These are phyloP conservation scores for Apiospora koreana DNA, from an alignment of 2,329 filamentous ascomycete species.

Conservation along the genomic window DNA sequence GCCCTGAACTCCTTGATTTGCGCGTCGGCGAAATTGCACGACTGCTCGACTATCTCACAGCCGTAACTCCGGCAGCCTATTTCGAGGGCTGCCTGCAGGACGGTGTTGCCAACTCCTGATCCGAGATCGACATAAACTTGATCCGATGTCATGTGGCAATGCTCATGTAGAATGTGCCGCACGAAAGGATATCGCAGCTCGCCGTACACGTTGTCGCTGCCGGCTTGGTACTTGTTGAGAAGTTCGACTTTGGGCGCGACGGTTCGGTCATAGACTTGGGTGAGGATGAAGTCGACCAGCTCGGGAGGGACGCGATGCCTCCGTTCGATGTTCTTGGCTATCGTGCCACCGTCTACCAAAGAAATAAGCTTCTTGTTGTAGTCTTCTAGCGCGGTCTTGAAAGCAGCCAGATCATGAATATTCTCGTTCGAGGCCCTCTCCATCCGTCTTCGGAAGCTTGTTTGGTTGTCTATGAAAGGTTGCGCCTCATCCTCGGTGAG, in stretches of 20 bases:
- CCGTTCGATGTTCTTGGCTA: conserved; percentile 70
- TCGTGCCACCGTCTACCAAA: conserved; percentile 68
- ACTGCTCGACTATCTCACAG: conserved; percentile 93
- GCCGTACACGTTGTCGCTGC: conserved; percentile 92
- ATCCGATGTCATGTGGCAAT: conserved; percentile 75
- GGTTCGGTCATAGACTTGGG: conserved; percentile 87
- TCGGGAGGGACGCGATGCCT: conserved; percentile 70
- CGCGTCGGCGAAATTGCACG: conserved; percentile 76
- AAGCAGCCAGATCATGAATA: conserved; percentile 65
- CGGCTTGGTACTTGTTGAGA: conserved; percentile 83
- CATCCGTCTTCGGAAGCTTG: conserved; percentile 75
- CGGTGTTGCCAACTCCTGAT: conserved; percentile 94
- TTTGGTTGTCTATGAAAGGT: conserved; percentile 69
- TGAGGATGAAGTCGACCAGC: conserved; percentile 78
- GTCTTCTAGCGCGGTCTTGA: conserved; percentile 69
- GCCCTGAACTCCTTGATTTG: conserved; percentile 82
- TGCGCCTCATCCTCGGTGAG: conserved; percentile 69
- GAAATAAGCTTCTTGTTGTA: conserved; percentile 74
- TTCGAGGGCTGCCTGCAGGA: conserved; percentile 89
- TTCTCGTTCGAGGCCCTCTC: conserved; percentile 72
- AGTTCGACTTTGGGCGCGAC: conserved; percentile 87
- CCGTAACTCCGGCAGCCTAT: conserved; percentile 94
- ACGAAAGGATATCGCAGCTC: conserved; percentile 87
- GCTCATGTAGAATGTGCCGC: conserved; percentile 74
- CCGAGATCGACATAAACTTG: conserved; percentile 94